Base-by-base conservation (phyloP, 2,329 filamentous ascomycete species). In the Botrytis deweyae region DNA sequence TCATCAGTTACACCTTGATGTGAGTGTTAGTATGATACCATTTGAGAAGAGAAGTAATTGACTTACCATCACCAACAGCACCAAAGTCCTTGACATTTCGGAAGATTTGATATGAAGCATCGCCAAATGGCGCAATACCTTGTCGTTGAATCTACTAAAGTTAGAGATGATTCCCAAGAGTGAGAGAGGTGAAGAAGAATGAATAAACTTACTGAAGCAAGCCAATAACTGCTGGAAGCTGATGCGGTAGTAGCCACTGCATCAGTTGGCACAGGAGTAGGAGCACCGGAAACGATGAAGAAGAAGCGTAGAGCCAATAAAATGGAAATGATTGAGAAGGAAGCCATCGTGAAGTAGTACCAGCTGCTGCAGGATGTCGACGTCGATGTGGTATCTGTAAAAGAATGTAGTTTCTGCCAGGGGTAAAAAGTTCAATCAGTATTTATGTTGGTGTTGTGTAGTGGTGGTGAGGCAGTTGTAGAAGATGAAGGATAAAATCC, bases 71-170 rank as follows among this genome's bases (percentile, higher is more conserved):
- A 83, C 92, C 92, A 76, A 85, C 88, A 66, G 92, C 92, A 65
- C 92, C 92, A 79, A 88, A 95, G 79, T 93, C 91, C 83, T 88
- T 89, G 66, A 95, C 92, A 78, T 94, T 94, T 78, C 92, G 90
- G 83, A 89, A 94, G 76, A 95, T 85, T 81, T 92, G 87, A 86
- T 93, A 96, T n/a, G 83, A 83, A 38, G 84, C 76, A 73, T 84
- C 83, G 61, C 81, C 80, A 74, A 75, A 81, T 58, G 79, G 79
- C 67, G 81, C 79, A 38, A 76, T 80, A 44, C 81, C 81, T 76
- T 81, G 77, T 64, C 80, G 76, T 59, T 75, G 65, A 64, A 82
- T 82, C 72, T 73, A 16, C 2, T 6, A 9, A 55, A 4, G 66
- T 70, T 44, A 73, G 63, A 40, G 33, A 38, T 55, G 6, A 46